A percentile compares a stretch with the other conserved stretches of the same genome.
phyloP scores from a whole-genome alignment of 768 basidiomycete species.

The Mycena polygramma region DNA sequence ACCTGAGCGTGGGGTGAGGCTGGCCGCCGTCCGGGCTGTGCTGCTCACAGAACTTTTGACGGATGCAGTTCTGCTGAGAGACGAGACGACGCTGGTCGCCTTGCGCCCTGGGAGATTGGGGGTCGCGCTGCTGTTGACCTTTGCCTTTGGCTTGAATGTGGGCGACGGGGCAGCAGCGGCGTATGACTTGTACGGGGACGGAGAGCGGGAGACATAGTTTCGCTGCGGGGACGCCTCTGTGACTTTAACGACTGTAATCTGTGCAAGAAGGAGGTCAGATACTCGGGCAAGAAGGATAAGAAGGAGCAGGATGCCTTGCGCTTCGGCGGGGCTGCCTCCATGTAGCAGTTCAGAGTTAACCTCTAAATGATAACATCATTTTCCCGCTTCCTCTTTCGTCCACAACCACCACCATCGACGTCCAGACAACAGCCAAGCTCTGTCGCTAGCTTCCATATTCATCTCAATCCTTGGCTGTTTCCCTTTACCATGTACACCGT shows the following conservation, averaged over 20 bases:
- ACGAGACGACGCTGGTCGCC: conserved; percentile 45
- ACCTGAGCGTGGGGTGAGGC: conserved; percentile 29
- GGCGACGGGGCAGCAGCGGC: conserved; percentile 41
- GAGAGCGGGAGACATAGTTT: conserved; percentile 40
- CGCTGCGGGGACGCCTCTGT: conserved; percentile 27
- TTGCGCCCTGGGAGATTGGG: conserved; percentile 43
- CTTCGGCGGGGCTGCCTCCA: conserved; percentile 26
- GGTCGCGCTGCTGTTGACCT: conserved; percentile 70
- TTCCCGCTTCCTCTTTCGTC: not conserved
- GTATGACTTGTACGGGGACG: conserved; percentile 54
- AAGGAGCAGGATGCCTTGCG: conserved; percentile 22
- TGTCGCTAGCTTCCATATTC: too few species aligned
- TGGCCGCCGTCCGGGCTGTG: not conserved
- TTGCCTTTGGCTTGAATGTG: conserved; percentile 65
- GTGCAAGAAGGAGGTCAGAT: conserved; percentile 5
- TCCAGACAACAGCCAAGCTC: too few species aligned
- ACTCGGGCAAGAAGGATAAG: conserved; percentile 17
- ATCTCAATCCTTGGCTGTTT: too few species aligned
- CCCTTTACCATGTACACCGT: too few species aligned
- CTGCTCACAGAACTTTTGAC: conserved; percentile 32
- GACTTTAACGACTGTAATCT: conserved; percentile 38
- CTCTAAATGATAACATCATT: conserved; percentile 1
- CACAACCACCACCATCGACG: not conserved
- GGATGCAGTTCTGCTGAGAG: conserved; percentile 46
- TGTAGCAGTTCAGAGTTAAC: conserved; percentile 11